These are phyloP conservation scores for Pulveroboletus frians DNA, from an alignment of 768 basidiomycete genomes.

Conservation along the genomic window DNA sequence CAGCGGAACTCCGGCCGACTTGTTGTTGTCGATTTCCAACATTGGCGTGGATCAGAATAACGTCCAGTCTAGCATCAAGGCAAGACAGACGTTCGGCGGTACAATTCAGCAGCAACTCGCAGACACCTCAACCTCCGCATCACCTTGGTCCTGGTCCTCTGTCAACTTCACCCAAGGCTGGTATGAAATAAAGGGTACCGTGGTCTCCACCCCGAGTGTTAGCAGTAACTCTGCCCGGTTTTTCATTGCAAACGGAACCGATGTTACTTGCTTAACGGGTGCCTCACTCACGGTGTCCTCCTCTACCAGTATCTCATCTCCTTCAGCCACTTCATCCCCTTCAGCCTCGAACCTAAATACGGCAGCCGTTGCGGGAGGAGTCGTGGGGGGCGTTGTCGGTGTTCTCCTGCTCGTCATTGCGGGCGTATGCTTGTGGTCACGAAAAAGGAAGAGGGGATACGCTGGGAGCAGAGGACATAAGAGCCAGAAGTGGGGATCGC, in stretches of 20 bases:
- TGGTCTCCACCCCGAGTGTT: neutral
- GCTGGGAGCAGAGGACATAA: constrained; percentile 26
- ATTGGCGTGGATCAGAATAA: constrained; percentile 29
- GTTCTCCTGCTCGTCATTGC: constrained; percentile 30
- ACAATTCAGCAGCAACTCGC: constrained; percentile 25
- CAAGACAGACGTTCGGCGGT: neutral
- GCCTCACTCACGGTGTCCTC: constrained; percentile 13
- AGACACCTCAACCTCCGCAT: constrained; percentile 19
- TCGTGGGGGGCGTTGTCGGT: constrained; percentile 41
- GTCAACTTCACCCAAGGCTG: constrained; percentile 47
- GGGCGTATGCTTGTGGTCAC: constrained; percentile 30
- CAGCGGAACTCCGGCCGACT: constrained; percentile 23
- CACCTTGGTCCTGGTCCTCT: constrained; percentile 37
- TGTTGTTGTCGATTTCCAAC: constrained; percentile 40
- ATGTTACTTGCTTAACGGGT: constrained; percentile 30
- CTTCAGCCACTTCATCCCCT: constrained; percentile 18
- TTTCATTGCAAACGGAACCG: constrained; percentile 34
- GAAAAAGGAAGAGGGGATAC: constrained; percentile 12
- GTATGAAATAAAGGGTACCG: constrained; percentile 36
- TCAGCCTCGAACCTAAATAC: constrained; percentile 30
- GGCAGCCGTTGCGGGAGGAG: constrained; percentile 48
- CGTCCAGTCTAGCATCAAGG: constrained; percentile 3
- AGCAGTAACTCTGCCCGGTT: constrained; percentile 28
- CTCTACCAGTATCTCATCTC: constrained; percentile 10
- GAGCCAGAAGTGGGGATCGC: constrained; percentile 25